These are phyloP conservation scores for Cercophora newfieldiana DNA, from an alignment of 495 filamentous ascomycete species.

Conservation along the genomic window DNA sequence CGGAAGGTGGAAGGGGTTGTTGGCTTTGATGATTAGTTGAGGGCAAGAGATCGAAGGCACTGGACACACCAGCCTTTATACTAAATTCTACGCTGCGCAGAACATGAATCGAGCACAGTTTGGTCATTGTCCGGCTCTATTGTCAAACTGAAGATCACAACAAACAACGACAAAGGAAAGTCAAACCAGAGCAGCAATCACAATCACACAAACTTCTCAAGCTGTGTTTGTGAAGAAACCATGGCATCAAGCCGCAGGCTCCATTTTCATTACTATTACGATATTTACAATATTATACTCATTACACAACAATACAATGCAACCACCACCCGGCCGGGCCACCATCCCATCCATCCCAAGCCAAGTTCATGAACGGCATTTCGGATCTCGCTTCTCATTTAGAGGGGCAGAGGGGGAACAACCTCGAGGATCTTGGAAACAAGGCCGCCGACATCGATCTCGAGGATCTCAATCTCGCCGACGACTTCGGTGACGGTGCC, in stretches of 20 bases:
- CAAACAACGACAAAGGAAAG: too few relatives aligned
- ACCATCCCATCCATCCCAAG: not conserved
- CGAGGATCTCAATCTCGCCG: not conserved
- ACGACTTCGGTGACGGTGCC: not conserved
- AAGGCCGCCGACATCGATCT: not conserved
- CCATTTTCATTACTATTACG: not conserved
- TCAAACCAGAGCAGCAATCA: too few relatives aligned
- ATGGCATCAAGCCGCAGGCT: not conserved
- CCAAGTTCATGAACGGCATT: not conserved
- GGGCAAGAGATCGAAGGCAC: too few relatives aligned
- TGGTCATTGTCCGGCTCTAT: too few relatives aligned
- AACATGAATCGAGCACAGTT: too few relatives aligned
- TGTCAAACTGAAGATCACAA: too few relatives aligned
- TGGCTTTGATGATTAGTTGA: too few relatives aligned
- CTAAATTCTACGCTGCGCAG: too few relatives aligned
- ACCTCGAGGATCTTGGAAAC: not conserved
- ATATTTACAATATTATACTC: not conserved
- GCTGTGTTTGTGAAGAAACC: too few relatives aligned
- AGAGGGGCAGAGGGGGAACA: not conserved
- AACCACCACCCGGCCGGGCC: not conserved
- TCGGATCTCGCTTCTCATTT: not conserved
- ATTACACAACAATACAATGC: not conserved
- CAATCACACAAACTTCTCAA: too few relatives aligned
- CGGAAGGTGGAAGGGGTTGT: too few relatives aligned
- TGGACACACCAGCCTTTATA: too few relatives aligned